Evolutionary conservation across 1,284 basidiomycete species (phyloP).

Genomic region (Pascua sp.): DNA sequence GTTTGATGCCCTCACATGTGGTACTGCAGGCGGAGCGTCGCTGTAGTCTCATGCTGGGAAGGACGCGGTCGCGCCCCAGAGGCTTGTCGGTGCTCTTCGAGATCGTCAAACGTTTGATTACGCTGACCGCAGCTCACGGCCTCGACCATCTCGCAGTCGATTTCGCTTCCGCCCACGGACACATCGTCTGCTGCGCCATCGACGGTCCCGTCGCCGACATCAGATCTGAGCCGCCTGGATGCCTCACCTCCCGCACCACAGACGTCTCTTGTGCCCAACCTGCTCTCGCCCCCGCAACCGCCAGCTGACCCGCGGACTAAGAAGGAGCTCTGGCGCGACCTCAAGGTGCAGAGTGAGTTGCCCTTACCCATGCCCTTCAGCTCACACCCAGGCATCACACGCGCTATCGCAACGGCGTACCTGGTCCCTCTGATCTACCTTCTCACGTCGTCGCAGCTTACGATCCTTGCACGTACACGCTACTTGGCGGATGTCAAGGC

Average conservation of each 20-base stretch:
- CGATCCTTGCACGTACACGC: constrained; percentile 41
- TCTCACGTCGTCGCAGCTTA: constrained; percentile 45
- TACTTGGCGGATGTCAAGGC: constrained; percentile 41
- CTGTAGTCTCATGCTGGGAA: too few relatives aligned
- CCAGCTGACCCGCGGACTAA: constrained; percentile 24
- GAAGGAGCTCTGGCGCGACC: constrained; percentile 48
- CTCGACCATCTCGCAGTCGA: constrained; percentile 40
- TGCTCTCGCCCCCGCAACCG: not conserved
- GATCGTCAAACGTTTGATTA: not conserved
- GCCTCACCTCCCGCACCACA: constrained; percentile 21
- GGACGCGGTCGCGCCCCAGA: too few relatives aligned
- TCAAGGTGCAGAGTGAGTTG: constrained; percentile 45
- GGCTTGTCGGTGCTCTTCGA: too few relatives aligned
- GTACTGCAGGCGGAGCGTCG: too few relatives aligned
- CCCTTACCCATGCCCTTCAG: too few relatives aligned
- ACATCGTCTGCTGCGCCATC: constrained; percentile 34
- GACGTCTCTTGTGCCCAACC: not conserved
- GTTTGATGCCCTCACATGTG: too few relatives aligned
- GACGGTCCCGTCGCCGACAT: constrained; percentile 32
- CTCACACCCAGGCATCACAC: constrained; percentile 36
- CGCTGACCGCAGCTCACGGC: constrained; percentile 26
- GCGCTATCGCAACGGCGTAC: constrained; percentile 42
- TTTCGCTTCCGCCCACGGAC: constrained; percentile 45
- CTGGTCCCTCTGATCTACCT: constrained; percentile 46
- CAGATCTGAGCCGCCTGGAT: constrained; percentile 23